phyloP scores from a whole-genome alignment of 164 flowering plant genomes.

The Piper betle region DNA sequence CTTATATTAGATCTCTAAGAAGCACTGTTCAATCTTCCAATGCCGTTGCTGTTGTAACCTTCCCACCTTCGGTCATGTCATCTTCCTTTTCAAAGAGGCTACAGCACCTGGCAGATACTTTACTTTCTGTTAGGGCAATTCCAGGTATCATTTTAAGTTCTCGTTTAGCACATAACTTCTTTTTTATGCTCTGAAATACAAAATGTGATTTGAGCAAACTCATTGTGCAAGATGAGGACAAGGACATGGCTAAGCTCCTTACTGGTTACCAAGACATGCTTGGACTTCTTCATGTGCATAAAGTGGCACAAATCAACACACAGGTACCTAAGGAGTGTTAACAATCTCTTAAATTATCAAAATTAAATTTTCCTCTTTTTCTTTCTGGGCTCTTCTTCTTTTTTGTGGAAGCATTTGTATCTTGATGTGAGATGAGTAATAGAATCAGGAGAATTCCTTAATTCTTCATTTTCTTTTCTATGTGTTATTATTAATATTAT shows the following conservation, averaged over 20 bases:
- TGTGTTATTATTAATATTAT: too few relatives aligned
- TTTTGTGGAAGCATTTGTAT: too few relatives aligned
- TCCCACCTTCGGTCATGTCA: slow-evolving; percentile 72
- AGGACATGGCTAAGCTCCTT: slow-evolving; percentile 76
- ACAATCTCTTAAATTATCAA: background rate
- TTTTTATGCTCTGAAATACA: background rate
- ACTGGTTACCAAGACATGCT: slow-evolving; percentile 92
- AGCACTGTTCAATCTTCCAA: slow-evolving; percentile 53
- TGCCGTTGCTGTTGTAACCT: slow-evolving; percentile 77
- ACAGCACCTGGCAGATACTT: slow-evolving; percentile 97
- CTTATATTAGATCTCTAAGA: slow-evolving; percentile 70
- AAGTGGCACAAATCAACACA: slow-evolving; percentile 25
- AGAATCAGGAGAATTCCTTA: too few relatives aligned
- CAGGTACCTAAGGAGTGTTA: slow-evolving; percentile 40
- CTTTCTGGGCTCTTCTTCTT: background rate
- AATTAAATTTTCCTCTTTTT: background rate
- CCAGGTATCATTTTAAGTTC: slow-evolving; percentile 39
- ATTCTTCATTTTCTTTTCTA: too few relatives aligned
- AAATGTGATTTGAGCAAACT: background rate
- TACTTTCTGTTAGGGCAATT: slow-evolving; percentile 77
- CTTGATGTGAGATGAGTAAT: too few relatives aligned
- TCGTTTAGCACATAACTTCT: background rate
- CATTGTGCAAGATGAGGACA: slow-evolving; percentile 60
- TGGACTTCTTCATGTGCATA: slow-evolving; percentile 67
- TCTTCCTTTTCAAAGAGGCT: slow-evolving; percentile 61